phyloP scores from a whole-genome alignment of 202 grass and related monocot genomes.

The Digitaria exilis region DNA sequence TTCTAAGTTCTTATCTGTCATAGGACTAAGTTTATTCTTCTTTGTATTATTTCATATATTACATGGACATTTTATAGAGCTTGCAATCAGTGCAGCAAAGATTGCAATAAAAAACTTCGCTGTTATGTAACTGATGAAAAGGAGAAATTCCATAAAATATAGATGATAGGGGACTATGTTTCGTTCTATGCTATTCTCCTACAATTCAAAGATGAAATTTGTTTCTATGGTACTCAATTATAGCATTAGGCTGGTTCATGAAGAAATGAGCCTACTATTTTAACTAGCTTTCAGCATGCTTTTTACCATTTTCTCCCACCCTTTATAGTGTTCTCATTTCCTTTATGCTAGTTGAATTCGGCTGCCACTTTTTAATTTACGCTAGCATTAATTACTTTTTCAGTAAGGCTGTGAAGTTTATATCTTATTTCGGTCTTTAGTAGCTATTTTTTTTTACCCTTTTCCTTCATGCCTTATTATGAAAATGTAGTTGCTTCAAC shows the following conservation, averaged over 20 bases:
- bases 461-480: neutral
- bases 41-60: slow-evolving; percentile 17
- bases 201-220: neutral
- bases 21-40: slow-evolving; percentile 5
- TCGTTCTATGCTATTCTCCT: slow-evolving; percentile 2
- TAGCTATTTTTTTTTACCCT: neutral
- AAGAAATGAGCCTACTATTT: slow-evolving; percentile 12
- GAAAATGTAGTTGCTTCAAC: neutral
- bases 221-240: neutral
- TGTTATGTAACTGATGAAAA: slow-evolving; percentile 26
- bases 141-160: slow-evolving; percentile 5
- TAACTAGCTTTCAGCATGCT: slow-evolving; percentile 27
- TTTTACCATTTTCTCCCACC: slow-evolving; percentile 3
- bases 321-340: neutral
- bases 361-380: neutral
- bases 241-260: neutral
- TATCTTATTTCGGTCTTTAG: slow-evolving; percentile 18
- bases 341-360: slow-evolving; percentile 15
- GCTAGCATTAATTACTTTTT: slow-evolving; percentile 28
- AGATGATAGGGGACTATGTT: neutral
- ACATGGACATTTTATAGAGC: slow-evolving; percentile 8
- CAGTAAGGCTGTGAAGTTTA: slow-evolving; percentile 21
- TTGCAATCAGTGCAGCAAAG: neutral
- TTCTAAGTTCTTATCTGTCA: slow-evolving; percentile 24
- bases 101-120: neutral